These are phyloP conservation scores for Podila epicladia DNA, from an alignment of 192 early-diverging fungal genomes.

Conservation along the genomic window DNA sequence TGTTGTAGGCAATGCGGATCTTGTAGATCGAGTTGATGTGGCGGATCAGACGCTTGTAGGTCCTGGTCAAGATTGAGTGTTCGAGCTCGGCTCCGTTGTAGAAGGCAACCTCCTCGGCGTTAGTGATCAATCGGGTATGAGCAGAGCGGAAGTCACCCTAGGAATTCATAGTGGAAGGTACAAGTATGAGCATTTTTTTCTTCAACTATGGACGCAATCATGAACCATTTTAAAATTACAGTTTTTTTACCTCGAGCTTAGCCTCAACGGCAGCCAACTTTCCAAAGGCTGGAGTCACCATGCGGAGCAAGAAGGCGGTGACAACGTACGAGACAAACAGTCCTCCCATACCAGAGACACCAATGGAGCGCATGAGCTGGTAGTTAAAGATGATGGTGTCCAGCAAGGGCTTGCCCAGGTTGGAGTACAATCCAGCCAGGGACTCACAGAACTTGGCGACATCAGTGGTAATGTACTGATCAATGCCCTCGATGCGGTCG, in stretches of 20 bases:
- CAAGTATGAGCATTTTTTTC: too few species aligned
- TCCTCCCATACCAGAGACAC: conserved; percentile 82
- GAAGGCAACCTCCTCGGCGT: conserved; percentile 97
- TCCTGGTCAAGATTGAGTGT: conserved; percentile 79
- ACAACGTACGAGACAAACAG: conserved; percentile 83
- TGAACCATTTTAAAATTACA: too few species aligned
- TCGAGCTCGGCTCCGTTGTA: conserved; percentile 91
- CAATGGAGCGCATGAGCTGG: conserved; percentile 89
- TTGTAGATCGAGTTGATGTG: conserved; percentile 91
- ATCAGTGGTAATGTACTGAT: conserved; percentile 93
- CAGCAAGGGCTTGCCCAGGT: conserved; percentile 93
- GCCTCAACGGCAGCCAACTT: conserved; percentile 92
- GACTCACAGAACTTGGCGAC: conserved; percentile 92
- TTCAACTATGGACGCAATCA: too few species aligned
- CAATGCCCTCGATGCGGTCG: conserved; percentile 86
- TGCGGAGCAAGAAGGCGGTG: conserved; percentile 81
- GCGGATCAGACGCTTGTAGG: conserved; percentile 78
- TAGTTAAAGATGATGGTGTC: conserved; percentile 95
- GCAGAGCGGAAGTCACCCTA: conserved; percentile 92
- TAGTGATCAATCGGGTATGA: conserved; percentile 94
- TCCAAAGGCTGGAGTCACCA: conserved; percentile 93
- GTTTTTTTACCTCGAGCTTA: conserved; percentile 67
- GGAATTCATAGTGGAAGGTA: background rate
- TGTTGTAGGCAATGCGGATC: conserved; percentile 90
- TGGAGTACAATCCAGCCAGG: conserved; percentile 92